Evolutionary conservation across 192 early-diverging fungal genomes (phyloP).

Genomic region (Umbelopsis ramanniana): DNA sequence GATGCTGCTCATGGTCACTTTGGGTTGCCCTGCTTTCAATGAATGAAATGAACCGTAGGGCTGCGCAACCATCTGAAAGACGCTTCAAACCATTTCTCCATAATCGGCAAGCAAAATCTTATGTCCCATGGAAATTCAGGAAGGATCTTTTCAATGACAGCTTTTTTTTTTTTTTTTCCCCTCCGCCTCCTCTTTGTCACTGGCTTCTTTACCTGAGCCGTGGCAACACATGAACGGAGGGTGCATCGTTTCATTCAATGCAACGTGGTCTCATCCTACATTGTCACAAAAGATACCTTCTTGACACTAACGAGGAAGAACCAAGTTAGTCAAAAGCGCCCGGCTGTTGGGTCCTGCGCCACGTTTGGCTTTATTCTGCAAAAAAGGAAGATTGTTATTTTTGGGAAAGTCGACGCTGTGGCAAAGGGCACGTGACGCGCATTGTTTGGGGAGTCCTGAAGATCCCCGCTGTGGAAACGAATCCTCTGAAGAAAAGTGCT

Average conservation of each 20-base stretch:
- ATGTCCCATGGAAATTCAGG: constrained; percentile 6
- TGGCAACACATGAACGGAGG: too few relatives aligned
- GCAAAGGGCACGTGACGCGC: neutral
- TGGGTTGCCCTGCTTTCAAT: neutral
- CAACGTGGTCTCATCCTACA: too few relatives aligned
- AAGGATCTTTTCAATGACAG: constrained; percentile 15
- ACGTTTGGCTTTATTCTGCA: constrained; percentile 7
- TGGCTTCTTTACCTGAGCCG: neutral
- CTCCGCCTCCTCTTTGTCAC: neutral
- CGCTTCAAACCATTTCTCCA: neutral
- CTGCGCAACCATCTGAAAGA: neutral
- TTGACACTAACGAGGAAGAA: neutral
- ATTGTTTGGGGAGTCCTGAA: neutral
- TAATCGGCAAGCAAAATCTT: constrained; percentile 21
- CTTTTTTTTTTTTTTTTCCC: constrained; percentile 2
- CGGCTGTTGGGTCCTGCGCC: neutral
- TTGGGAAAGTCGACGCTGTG: neutral
- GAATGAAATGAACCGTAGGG: neutral
- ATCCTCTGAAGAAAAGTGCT: neutral
- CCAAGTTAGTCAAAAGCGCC: neutral
- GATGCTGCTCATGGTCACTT: too few relatives aligned
- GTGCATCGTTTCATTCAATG: too few relatives aligned
- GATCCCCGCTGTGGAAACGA: neutral
- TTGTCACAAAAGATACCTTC: too few relatives aligned
- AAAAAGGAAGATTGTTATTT: constrained; percentile 15